These are phyloP conservation scores for Phytophthora citricola DNA, from an alignment of 352 stramenopile genomes.

Conservation along the genomic window DNA sequence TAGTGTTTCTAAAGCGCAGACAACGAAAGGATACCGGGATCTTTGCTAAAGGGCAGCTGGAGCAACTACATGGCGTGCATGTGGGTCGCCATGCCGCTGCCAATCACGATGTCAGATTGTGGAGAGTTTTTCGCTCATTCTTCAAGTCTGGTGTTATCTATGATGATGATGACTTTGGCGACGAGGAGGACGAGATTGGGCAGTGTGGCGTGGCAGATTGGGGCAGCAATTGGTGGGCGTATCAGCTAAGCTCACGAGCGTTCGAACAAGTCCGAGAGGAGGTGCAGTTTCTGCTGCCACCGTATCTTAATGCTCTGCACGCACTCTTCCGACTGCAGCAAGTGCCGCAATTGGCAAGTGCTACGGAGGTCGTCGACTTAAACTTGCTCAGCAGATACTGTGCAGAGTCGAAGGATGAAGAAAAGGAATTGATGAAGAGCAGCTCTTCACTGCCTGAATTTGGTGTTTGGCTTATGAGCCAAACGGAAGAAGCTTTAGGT, in stretches of 20 bases:
- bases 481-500: slow-evolving; percentile 52
- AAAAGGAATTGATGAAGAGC: slow-evolving; percentile 19
- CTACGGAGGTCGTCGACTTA: slow-evolving; percentile 51
- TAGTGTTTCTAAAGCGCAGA: slow-evolving; percentile 68
- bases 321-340: slow-evolving; percentile 66
- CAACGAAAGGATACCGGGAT: slow-evolving; percentile 25
- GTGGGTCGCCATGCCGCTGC: background rate
- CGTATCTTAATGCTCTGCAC: slow-evolving; percentile 59
- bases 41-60: slow-evolving; percentile 33
- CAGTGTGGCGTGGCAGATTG: slow-evolving; percentile 32
- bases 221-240: slow-evolving; percentile 44
- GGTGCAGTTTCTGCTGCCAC: slow-evolving; percentile 39
- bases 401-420: slow-evolving; percentile 9
- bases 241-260: slow-evolving; percentile 33
- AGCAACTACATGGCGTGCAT: slow-evolving; percentile 16
- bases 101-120: slow-evolving; percentile 34
- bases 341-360: slow-evolving; percentile 39
- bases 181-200: slow-evolving; percentile 21
- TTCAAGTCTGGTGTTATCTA: slow-evolving; percentile 23
- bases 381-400: slow-evolving; percentile 50
- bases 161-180: slow-evolving; percentile 28
- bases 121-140: slow-evolving; percentile 42
- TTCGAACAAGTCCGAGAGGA: slow-evolving; percentile 46
- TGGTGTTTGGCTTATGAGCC: slow-evolving; percentile 50
- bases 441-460: slow-evolving; percentile 27